These are phyloP conservation scores for Populus hybrid DNA, from an alignment of 441 rosid species.

Conservation along the genomic window DNA sequence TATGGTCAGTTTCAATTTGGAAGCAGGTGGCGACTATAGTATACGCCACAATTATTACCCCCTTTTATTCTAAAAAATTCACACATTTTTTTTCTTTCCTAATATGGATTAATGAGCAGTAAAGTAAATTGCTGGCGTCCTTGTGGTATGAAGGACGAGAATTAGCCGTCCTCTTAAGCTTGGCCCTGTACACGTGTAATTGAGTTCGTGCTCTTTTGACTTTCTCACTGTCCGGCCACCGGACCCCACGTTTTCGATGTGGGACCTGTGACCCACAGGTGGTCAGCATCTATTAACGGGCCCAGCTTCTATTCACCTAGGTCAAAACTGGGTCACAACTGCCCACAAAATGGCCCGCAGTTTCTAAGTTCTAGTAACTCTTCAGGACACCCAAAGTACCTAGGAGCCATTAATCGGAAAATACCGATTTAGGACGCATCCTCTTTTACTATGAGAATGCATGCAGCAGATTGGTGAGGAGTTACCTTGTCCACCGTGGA, in stretches of 20 bases:
- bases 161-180: conserved; percentile 20
- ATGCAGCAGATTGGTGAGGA: conserved; percentile 3
- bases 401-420: background rate
- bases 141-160: conserved; percentile 18
- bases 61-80: background rate
- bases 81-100: background rate
- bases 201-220: conserved; percentile 19
- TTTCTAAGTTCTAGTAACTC: background rate
- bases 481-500: conserved; percentile 65
- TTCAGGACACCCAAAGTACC: background rate
- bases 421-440: background rate
- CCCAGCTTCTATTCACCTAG: conserved; percentile 27
- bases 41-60: background rate
- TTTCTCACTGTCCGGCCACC: conserved; percentile 13
- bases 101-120: background rate
- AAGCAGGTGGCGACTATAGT: conserved; percentile 20
- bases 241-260: background rate
- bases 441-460: background rate
- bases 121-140: background rate
- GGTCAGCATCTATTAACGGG: conserved; percentile 26
- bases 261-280: conserved; percentile 17
- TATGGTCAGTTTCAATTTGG: conserved; percentile 57
- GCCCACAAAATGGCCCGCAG: conserved; percentile 15
- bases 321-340: conserved; percentile 30
- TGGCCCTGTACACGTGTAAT: conserved; percentile 34